Conservation (phyloP, 2,329 filamentous ascomycete species). For the Biscogniauxia mediterranea region DNA sequence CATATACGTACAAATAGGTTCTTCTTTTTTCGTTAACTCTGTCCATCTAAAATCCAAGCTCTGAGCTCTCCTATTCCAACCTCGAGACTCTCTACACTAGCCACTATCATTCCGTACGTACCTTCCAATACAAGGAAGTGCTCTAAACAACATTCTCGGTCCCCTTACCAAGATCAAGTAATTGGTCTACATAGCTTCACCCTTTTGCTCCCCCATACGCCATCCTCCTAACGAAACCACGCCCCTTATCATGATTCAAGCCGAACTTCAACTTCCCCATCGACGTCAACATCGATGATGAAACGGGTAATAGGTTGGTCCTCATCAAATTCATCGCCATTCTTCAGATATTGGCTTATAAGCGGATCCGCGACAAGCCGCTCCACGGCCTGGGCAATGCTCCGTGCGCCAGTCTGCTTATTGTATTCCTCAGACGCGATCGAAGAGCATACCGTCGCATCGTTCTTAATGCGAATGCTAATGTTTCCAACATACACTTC, state of each 20-base stretch:
- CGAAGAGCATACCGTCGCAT: conserved; percentile 12
- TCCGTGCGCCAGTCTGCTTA: conserved; percentile 17
- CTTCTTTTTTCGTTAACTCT: too few relatives aligned
- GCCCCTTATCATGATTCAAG: background rate
- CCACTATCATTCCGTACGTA: too few relatives aligned
- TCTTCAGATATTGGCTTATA: conserved; percentile 10
- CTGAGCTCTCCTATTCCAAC: too few relatives aligned
- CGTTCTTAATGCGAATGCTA: conserved; percentile 11
- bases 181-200: too few relatives aligned
- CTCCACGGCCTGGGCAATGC: conserved; percentile 12
- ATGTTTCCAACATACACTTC: conserved; percentile 18
- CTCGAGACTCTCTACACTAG: too few relatives aligned
- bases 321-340: conserved; percentile 13
- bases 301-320: conserved; percentile 9
- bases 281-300: conserved; percentile 8
- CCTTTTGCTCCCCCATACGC: too few relatives aligned
- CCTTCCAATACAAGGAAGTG: too few relatives aligned
- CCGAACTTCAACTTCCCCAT: conserved; percentile 14
- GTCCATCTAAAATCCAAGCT: too few relatives aligned
- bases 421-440: conserved; percentile 15
- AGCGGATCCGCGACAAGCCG: conserved; percentile 8
- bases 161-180: too few relatives aligned
- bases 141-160: too few relatives aligned
- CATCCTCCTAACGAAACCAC: background rate
- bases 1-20: too few relatives aligned